Base-by-base conservation (phyloP, 257 asterid genomes). In the Euphrasia confusa region DNA sequence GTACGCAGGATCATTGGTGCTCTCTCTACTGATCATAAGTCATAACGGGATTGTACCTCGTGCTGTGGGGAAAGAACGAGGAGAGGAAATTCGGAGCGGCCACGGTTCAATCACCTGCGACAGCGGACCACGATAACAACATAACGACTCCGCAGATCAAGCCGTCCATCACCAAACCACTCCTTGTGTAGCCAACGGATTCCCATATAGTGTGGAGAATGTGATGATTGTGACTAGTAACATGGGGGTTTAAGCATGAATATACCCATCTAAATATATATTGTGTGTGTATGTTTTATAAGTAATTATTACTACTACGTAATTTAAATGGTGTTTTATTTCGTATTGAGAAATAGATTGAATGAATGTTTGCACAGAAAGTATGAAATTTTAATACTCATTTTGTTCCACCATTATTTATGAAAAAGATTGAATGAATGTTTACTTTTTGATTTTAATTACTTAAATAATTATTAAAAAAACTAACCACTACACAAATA, bases 1-100 rank as follows among this genome's bases (percentile, higher is more conserved):
- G n/a, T n/a, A n/a, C n/a, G n/a, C n/a, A n/a, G 99, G 85, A 78
- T 89, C 14, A 78, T 93, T 3, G 99, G 99, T 13, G 99, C 99
- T 3, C 83, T 79, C 99, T 3, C 83, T 79, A 7, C 50, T 93
- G 78, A 89, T 93, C 76, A 85, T 93, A 70, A 17, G 87, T 93
- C 76, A 85, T 93, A 70, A 17, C 78, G 1, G 99, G 99, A n/a
- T 67, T 93, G 71, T 93, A 93, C 76, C 37, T 93, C 32, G 97
- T 90, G 6, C 79, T 93, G 5, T 93, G 97, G 97, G 99, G 99
- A 50, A 93, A 93, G 60, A 87, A 75, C 53, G 90, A 87, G 67
- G 99, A 93, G 74, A 79, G 77, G 69, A 93, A 89, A 64, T 77
- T 73, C 17, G 66, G 64, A 0, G 74, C 60, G 4, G 79, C 83